Evolutionary conservation across 176 grass and related monocot genomes (phyloP).

Genomic region (Calamus simplicifolius): DNA sequence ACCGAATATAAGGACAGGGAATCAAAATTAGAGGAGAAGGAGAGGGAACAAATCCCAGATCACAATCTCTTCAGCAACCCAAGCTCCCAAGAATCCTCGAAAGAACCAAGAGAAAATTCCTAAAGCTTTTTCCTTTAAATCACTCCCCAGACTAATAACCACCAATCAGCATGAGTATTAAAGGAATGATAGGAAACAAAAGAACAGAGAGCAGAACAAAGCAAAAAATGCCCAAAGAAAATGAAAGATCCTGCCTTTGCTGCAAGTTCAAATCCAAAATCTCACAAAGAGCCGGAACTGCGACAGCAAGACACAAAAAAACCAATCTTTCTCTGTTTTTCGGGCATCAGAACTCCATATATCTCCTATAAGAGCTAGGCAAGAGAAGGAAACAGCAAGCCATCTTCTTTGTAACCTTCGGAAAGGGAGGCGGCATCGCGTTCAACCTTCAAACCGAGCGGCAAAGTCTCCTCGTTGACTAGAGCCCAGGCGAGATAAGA

Average conservation of each 20-base stretch:
- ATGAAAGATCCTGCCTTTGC: conserved; percentile 1
- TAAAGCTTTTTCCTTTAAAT: too few species aligned
- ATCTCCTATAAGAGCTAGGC: not conserved
- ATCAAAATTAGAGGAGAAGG: too few species aligned
- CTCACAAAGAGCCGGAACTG: not conserved
- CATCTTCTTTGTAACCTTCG: conserved; percentile 4
- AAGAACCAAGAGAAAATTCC: too few species aligned
- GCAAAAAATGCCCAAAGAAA: not conserved
- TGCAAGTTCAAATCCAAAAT: not conserved
- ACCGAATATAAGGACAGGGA: too few species aligned
- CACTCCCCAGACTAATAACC: too few species aligned
- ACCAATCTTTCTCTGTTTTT: conserved; percentile 7
- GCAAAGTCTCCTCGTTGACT: conserved; percentile 1
- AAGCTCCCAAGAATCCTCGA: too few species aligned
- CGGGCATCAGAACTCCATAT: not conserved
- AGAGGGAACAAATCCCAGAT: too few species aligned
- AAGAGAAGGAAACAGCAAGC: not conserved
- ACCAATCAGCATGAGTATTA: too few species aligned
- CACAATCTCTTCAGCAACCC: too few species aligned
- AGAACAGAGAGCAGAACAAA: not conserved
- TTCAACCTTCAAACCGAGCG: conserved; percentile 10
- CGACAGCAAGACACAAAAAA: conserved; percentile 1
- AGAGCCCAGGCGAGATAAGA: too few species aligned
- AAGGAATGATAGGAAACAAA: not conserved
- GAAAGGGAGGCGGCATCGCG: not conserved